Evolutionary conservation across 345 rosid species (phyloP).

Genomic region (Salix viminalis): DNA sequence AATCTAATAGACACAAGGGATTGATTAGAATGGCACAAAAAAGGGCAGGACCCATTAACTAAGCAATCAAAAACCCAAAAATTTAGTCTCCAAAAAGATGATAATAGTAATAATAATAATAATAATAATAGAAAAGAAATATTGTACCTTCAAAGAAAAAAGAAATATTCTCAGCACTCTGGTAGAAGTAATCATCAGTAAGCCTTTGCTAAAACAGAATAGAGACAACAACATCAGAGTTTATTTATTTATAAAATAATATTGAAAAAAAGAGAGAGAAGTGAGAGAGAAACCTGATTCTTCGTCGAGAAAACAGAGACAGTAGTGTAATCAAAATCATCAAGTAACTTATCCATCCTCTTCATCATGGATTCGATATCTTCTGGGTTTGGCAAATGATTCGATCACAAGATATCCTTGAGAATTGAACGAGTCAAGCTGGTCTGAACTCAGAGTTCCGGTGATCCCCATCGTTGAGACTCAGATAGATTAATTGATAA

Average conservation of each 20-base stretch:
- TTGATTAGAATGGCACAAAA: too few relatives aligned
- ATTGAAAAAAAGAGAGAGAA: background rate
- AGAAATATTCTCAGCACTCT: constrained; percentile 78
- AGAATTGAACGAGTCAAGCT: constrained; percentile 54
- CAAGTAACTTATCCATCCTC: constrained; percentile 62
- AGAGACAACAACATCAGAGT: background rate
- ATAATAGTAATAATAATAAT: background rate
- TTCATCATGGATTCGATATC: constrained; percentile 61
- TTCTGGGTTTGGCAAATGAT: constrained; percentile 55
- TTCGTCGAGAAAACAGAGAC: constrained; percentile 85
- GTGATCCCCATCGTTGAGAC: constrained; percentile 40
- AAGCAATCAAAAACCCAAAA: too few relatives aligned
- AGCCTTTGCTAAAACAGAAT: constrained; percentile 33
- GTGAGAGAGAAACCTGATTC: constrained; percentile 49
- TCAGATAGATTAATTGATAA: too few relatives aligned
- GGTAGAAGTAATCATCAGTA: constrained; percentile 79
- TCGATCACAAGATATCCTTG: constrained; percentile 78
- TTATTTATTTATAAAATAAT: background rate
- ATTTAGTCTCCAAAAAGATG: background rate
- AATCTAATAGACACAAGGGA: background rate
- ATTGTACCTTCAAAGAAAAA: constrained; percentile 89
- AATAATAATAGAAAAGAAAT: background rate
- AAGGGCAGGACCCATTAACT: too few relatives aligned
- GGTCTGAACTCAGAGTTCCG: constrained; percentile 54
- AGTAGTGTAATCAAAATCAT: constrained; percentile 49